Conservation (phyloP, 768 basidiomycete species). For the Tylopilus vinaceipallidus region DNA sequence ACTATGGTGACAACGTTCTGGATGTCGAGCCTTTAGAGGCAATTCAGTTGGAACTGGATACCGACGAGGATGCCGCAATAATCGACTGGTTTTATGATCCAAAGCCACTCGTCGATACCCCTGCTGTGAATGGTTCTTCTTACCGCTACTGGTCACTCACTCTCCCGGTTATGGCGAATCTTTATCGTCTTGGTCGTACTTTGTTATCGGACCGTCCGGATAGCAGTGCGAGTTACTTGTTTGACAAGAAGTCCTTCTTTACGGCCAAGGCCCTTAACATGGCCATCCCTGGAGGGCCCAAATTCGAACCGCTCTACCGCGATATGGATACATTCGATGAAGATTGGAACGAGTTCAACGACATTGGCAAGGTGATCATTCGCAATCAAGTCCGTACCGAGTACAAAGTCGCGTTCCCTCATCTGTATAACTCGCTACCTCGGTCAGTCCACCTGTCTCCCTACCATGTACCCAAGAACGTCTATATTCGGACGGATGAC, state of each 20-base stretch:
- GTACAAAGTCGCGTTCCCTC: constrained; percentile 99
- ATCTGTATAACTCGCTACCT: constrained; percentile 96
- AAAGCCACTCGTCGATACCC: constrained; percentile 87
- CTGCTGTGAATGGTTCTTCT: constrained; percentile 87
- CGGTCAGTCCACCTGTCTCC: constrained; percentile 89
- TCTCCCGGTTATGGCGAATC: constrained; percentile 93
- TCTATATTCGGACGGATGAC: constrained; percentile 98
- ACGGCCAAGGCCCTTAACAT: constrained; percentile 96
- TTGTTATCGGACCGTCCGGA: constrained; percentile 93
- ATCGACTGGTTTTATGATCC: constrained; percentile 99
- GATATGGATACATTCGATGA: constrained; percentile 98
- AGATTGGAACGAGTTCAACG: constrained; percentile 99
- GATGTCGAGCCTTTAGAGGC: constrained; percentile 98
- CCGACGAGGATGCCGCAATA: constrained; percentile 88
- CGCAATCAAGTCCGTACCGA: constrained; percentile 98
- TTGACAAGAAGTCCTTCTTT: constrained; percentile 98
- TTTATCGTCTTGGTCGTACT: constrained; percentile 93
- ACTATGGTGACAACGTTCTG: constrained; percentile 98
- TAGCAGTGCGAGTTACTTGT: constrained; percentile 86
- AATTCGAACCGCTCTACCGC: constrained; percentile 95
- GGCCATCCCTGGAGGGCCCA: constrained; percentile 97
- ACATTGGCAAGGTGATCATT: constrained; percentile 99
- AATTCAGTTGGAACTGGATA: constrained; percentile 93
- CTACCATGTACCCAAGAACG: constrained; percentile 94
- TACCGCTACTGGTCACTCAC: constrained; percentile 93